Evolutionary conservation across 495 filamentous ascomycete genomes (phyloP), one percentile per base, ranked within the genome.

Genomic region (Aspergillus conjunctus): DNA sequence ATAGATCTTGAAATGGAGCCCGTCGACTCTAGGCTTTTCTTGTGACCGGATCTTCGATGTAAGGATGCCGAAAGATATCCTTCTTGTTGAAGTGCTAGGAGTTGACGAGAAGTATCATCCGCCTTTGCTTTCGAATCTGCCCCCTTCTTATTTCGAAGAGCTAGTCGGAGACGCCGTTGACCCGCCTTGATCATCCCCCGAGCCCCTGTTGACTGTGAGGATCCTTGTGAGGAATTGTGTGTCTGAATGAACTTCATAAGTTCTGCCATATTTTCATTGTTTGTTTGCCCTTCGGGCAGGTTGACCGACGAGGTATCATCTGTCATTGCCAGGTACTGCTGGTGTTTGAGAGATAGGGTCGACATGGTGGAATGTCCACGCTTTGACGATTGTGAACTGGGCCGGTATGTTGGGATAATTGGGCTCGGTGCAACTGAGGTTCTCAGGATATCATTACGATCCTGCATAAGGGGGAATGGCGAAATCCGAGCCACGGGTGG

Each of bases 401-500:
- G 68, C 55, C 77, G 74, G 60, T 68, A 72, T 20, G 73, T 79
- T 52, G 73, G 73, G 39, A 79, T 73, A 37, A 74, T 68, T 51
- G 77, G 77, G 63, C 72, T 73, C n/a, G 76, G 76, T 60, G 77
- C 77, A 54, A 73, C 65, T 49, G 66, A 68, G 67, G 64, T 62
- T 56, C 71, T 67, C 60, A 69, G 56, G 58, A 63, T 52, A 21
- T 66, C 51, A 39, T 67, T 68, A 64, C 64, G 63, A 59, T 70
- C 63, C 68, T 73, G 73, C 76, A 78, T 78, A 68, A 48, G 56
- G 56, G 44, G 39, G 48, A 11, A 39, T 39, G 51, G 54, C 54
- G 50, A 44, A 31, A 39, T 30, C n/a, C 48, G 51, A 63, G 62
- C 56, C 58, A 18, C 43, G 54, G 62, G 62, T 44, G 45, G 48